Base-by-base conservation (phyloP, 1,284 basidiomycete species). In the Coriolopsis trogii region DNA sequence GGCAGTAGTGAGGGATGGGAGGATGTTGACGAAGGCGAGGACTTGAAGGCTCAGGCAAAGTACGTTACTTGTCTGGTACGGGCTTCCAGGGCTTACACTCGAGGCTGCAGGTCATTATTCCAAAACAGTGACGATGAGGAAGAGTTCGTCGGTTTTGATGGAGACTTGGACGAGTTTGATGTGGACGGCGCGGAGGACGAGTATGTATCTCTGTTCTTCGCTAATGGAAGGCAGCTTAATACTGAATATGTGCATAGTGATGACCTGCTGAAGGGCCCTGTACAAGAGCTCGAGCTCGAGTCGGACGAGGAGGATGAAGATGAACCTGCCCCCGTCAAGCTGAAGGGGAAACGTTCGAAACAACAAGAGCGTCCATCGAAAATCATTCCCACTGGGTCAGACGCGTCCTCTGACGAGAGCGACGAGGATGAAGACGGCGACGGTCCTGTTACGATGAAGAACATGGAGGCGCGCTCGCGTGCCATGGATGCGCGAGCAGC, bases 381-480 rank as follows among this genome's bases (percentile, higher is more conserved):
- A 67, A 77, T 80, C 30, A 79, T 82, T 41, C 77, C 79, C 6
- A 78, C 76, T 8, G 71, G 65, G 3, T 80, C 77, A 15, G 77
- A 79, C 40, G 73, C 64, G 28, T 74, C 76, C 38, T 75, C 73
- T 1, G 67, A 70, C 13, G 68, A 64, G 33, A 49, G 62, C 49
- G 69, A 66, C 2, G 68, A 70, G 12, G 68, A 79, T 36, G 73
- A 74, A 6, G 84, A 84, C 16, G 81, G 73, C 36, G 77, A 84
- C 49, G 84, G 71, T 3, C 84, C 74, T 39, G 70, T 85, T 24
- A 92, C 89, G 7, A 82, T 84, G 68, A 80, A 77, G 23, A 92
- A 91, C 61, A 89, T 91, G 77, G 90, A 89, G 60, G 81, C 82
- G 23, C 83, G 82, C 29, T 91, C 89, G 25, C 80, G 80, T 45